A percentile compares a stretch with the other conserved stretches of the same genome.
These are phyloP conservation scores for Entomortierella beljakovae DNA, from an alignment of 192 early-diverging fungal species.

Conservation along the genomic window DNA sequence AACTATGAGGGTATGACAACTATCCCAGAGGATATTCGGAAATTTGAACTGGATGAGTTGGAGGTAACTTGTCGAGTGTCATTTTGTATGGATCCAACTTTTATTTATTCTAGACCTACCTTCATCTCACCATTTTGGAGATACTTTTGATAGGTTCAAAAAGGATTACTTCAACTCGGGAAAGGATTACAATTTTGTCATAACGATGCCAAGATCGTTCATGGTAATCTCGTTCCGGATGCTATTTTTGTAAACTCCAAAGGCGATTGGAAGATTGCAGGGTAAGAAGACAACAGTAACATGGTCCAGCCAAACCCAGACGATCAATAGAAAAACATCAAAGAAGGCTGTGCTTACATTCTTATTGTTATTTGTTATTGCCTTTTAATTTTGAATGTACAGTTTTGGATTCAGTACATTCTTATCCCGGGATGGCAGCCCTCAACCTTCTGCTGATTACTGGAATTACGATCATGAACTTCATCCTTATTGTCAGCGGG, in stretches of 20 bases:
- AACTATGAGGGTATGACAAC: slow-evolving; percentile 61
- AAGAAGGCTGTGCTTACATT: background rate
- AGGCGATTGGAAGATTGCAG: slow-evolving; percentile 87
- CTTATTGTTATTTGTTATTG: background rate
- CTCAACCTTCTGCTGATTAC: slow-evolving; percentile 35
- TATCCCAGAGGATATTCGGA: slow-evolving; percentile 57
- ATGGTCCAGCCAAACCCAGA: background rate
- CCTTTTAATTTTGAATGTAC: background rate
- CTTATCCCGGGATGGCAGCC: slow-evolving; percentile 55
- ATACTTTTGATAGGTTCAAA: slow-evolving; percentile 68
- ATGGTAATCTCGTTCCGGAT: slow-evolving; percentile 78
- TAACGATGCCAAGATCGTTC: slow-evolving; percentile 76
- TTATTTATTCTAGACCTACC: background rate
- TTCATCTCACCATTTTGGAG: background rate
- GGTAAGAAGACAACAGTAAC: slow-evolving; percentile 44
- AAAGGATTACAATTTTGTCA: slow-evolving; percentile 85
- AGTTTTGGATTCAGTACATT: slow-evolving; percentile 77
- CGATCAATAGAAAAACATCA: too few relatives aligned
- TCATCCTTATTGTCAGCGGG: slow-evolving; percentile 67
- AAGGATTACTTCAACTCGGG: slow-evolving; percentile 79
- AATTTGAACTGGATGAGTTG: slow-evolving; percentile 80
- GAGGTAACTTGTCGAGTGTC: slow-evolving; percentile 56
- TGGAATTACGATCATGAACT: slow-evolving; percentile 70
- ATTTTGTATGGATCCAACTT: background rate
- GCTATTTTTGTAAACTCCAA: slow-evolving; percentile 82